These are phyloP conservation scores for Solanum chiquidenum DNA, from an alignment of 257 asterid genomes.

Conservation along the genomic window DNA sequence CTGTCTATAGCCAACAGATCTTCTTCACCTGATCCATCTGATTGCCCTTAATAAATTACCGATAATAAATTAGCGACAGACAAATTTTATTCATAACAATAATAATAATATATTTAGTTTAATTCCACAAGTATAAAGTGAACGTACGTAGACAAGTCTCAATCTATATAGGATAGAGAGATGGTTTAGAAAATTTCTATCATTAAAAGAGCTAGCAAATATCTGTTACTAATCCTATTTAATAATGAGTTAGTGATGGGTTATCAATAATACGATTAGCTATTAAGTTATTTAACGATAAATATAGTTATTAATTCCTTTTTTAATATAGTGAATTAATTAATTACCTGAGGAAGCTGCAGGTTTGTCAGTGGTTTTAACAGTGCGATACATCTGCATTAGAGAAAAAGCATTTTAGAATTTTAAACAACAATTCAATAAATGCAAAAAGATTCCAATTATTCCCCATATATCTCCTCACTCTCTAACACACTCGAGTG, in stretches of 20 bases:
- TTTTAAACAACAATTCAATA: neutral
- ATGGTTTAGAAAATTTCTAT: no score
- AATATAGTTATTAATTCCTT: neutral
- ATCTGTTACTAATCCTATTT: neutral
- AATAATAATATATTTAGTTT: neutral
- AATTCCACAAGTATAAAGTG: no score
- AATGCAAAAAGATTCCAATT: neutral
- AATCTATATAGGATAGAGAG: neutral
- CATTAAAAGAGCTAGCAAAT: neutral
- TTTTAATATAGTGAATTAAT: neutral
- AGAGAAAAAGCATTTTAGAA: conserved; percentile 4
- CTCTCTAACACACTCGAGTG: neutral
- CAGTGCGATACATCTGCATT: conserved; percentile 95
- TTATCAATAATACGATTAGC: neutral
- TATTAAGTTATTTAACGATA: neutral
- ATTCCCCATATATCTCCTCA: neutral
- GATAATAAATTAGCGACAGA: neutral
- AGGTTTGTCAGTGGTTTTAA: conserved; percentile 66
- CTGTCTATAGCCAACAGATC: conserved; percentile 11
- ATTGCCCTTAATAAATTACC: conserved; percentile 16
- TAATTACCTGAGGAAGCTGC: conserved; percentile 63
- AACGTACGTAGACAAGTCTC: no score
- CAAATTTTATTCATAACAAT: neutral
- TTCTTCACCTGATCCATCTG: conserved; percentile 68
- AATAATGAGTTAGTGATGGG: neutral